phyloP scores from a whole-genome alignment of 2,329 filamentous ascomycete species.

The Sporothrix humicola region DNA sequence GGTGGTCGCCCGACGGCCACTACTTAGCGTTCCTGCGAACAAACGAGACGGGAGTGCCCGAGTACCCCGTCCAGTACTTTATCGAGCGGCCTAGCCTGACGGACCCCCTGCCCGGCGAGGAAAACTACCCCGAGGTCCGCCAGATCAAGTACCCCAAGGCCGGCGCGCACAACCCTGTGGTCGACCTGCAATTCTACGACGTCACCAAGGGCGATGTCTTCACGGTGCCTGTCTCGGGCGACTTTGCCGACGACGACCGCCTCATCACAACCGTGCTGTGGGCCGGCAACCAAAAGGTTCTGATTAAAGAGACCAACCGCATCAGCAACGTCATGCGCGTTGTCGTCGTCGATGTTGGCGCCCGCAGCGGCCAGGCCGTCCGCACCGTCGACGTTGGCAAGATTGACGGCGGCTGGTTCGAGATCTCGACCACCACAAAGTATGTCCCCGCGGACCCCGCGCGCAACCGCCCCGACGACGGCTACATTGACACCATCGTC shows the following conservation, averaged over 20 bases:
- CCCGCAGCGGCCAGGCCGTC: slow-evolving; percentile 76
- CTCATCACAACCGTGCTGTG: slow-evolving; percentile 94
- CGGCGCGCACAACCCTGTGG: slow-evolving; percentile 88
- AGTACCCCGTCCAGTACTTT: slow-evolving; percentile 93
- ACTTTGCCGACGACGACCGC: slow-evolving; percentile 79
- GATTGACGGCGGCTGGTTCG: slow-evolving; percentile 97
- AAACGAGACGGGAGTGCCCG: slow-evolving; percentile 89
- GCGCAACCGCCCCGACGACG: slow-evolving; percentile 78
- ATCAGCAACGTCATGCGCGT: slow-evolving; percentile 91
- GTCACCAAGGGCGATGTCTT: slow-evolving; percentile 78
- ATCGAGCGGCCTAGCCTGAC: slow-evolving; percentile 82
- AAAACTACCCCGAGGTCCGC: slow-evolving; percentile 87
- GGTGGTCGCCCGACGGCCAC: slow-evolving; percentile 92
- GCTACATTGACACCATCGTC: slow-evolving; percentile 91
- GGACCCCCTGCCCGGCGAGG: slow-evolving; percentile 70
- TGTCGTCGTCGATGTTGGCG: slow-evolving; percentile 78
- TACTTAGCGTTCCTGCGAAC: slow-evolving; percentile 91
- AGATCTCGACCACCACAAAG: slow-evolving; percentile 83
- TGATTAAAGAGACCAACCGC: slow-evolving; percentile 91
- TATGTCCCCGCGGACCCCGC: slow-evolving; percentile 83
- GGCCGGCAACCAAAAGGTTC: slow-evolving; percentile 76
- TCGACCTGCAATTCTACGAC: slow-evolving; percentile 89
- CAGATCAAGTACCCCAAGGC: slow-evolving; percentile 98
- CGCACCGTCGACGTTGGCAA: slow-evolving; percentile 78
- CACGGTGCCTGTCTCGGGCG: slow-evolving; percentile 74